Evolutionary conservation across 805 yeast genomes (phyloP), one percentile per base, ranked within the genome.

Genomic region (Scheffersomyces lignosus): DNA sequence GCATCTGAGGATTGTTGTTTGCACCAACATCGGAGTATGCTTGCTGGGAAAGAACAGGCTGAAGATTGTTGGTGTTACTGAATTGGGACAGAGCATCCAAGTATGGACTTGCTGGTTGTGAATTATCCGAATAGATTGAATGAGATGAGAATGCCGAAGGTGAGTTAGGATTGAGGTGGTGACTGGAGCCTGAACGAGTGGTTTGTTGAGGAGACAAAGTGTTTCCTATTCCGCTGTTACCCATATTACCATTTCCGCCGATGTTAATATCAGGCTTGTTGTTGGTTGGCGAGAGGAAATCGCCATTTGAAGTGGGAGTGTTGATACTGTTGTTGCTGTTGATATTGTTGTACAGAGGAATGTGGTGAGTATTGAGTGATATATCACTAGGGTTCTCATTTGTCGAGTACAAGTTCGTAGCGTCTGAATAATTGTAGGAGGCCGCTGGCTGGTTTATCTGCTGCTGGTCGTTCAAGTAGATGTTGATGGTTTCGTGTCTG

Each of bases 21-120:
- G 18, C 29, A 4, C 47, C 45, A 4, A 40, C 26, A 20, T 46
- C 48, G 3, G 52, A 38, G 25, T 34, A 43, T 6, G 44, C 44
- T 13, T 17, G 28, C 13, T 25, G 15, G 25, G 25, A 25, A 15
- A 28, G 5, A 3, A 27, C 28, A n/a, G 44, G 44, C 10, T 20
- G 24, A 7, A 20, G 24, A 10, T 30, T 29, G 27, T 33, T 29
- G n/a, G 42, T 38, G 26, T 39, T 36, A 27, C 60, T 51, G 29
- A 58, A 51, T 20, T 64, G 66, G 18, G 68, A 60, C 14, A 53
- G 46, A 0, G 70, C 70, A 34, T 65, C 71, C 17, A 56, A 53
- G 40, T 49, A 68, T 4, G 71, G 70, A 18, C 64, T 55, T 15
- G 57, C 60, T 3, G 70, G 68, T 32, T 58, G 58, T 2, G 66